Evolutionary conservation across 495 filamentous ascomycete genomes (phyloP), one percentile per base, ranked within the genome.

Genomic region (Tuber microsphaerosporum): DNA sequence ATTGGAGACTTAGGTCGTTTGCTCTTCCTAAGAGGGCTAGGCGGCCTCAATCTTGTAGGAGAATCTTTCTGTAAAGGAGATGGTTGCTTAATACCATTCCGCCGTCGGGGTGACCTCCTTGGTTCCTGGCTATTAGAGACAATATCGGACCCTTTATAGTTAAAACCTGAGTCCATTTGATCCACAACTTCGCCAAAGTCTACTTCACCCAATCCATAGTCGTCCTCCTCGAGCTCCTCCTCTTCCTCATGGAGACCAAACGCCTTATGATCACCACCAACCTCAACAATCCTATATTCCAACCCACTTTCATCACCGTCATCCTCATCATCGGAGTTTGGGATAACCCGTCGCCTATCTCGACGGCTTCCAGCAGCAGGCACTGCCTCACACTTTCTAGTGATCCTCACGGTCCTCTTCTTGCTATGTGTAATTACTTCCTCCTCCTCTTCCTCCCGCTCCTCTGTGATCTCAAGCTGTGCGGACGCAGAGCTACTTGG

Each of bases 61-160:
- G 81, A 82, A 61, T 82, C 77, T 7, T 43, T 20, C n/a, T 80
- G 74, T 0, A 80, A 72, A 2, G 80, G 80, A 20, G 76, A 74
- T 5, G 78, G 73, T 16, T 70, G 56, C 42, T 71, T 79, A 72
- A 43, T 48, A 26, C 6, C 44, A 43, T 26, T 75, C 45, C 34
- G 56, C 34, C 10, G 73, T 71, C 3, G 46, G 77, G 37, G 37
- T 37, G 43, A 22, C 72, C 19, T 76, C 69, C 4, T 44, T 34
- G 12, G 76, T 9, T 7, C 31, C 51, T n/a, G 31, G 20, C 5
- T 43, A 37, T 6, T 43, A 20, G 37, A 44, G 69, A 19, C 26
- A 65, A 65, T 34, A 65, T 19, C 56, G 14, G 56, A 65, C 56
- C 56, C 56, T 16, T 5, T 65, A 19, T 34, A 65, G 26, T 2